Base-by-base conservation (phyloP, 78 protist species). In the Protostelium mycophagum region DNA sequence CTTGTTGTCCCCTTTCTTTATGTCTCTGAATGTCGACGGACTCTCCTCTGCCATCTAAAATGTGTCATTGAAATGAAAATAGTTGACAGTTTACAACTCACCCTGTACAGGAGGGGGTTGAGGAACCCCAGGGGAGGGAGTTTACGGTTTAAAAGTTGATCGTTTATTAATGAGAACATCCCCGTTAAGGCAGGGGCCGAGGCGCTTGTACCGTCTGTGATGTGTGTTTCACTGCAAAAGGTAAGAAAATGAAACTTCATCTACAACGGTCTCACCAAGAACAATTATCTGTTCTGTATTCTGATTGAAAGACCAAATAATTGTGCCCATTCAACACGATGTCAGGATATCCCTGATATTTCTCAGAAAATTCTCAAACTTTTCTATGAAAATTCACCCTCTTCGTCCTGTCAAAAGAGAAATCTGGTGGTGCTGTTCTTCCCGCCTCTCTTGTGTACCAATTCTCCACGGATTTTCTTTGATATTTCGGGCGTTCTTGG, bases 171-270 rank as follows among this genome's bases (percentile, higher is more conserved):
- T 0, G 97, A 37, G 35, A 96, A 31, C 36, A 96, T 35, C 73
- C 95, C 97, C 9, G 96, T 94, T 25, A 91, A 86, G 1, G 95
- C 84, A 35, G 97, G 97, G 37, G 95, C 37, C 37, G 94, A 34
- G 37, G 93, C 87, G 9, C 93, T 89, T 25, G 96, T 96, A 36
- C 97, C 97, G 29, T 86, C 95, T 28, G 5, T 5, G 37, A 16
- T 16, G 5, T 85, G 86, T 16, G 86, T 35, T 36, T 85, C 37
- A 37, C 86, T 51, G 73, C 5, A 51, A 25, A 25, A 25, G 5
- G 31, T 51, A 25, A 5, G n/a, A n/a, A n/a, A n/a, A n/a, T 25
- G 73, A 51, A 25, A 25, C 16, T 51, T 16, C 73, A 51, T 5
- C 31, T 25, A 51, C 16, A 5, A 25, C 16, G 31, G 31, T 25